phyloP scores from a whole-genome alignment of 2,329 filamentous ascomycete species.

The Pyricularia sp. region DNA sequence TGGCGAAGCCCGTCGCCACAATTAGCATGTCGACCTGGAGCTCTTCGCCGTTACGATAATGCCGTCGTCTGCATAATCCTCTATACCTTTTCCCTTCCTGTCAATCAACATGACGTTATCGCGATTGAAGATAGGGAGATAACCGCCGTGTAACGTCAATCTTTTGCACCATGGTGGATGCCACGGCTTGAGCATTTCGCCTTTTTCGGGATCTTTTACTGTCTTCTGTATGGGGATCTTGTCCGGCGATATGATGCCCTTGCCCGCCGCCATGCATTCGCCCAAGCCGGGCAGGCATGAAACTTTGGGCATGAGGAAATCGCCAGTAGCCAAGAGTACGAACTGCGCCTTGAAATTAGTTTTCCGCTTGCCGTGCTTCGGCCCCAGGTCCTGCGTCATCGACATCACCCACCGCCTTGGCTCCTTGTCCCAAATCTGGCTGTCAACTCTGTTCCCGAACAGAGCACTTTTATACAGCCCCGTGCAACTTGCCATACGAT shows the following conservation, averaged over 20 bases:
- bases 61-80: slow-evolving; percentile 35
- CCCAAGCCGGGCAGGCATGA: background rate
- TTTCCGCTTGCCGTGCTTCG: background rate
- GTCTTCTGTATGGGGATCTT: slow-evolving; percentile 23
- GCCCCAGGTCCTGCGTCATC: background rate
- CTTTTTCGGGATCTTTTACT: slow-evolving; percentile 38
- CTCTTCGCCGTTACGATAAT: slow-evolving; percentile 31
- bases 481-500: background rate
- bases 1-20: background rate
- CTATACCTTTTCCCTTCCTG: slow-evolving; percentile 20
- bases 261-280: background rate
- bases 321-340: background rate
- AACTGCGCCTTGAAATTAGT: background rate
- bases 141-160: slow-evolving; percentile 47
- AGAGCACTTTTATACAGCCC: background rate
- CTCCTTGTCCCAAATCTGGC: background rate
- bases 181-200: slow-evolving; percentile 42
- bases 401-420: background rate
- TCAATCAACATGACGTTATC: slow-evolving; percentile 46
- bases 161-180: slow-evolving; percentile 52
- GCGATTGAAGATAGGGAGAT: slow-evolving; percentile 44
- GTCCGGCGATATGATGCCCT: background rate
- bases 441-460: background rate
- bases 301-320: background rate
- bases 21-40: slow-evolving; percentile 24